phyloP scores from a whole-genome alignment of 306 rosid genomes.

The Pyrus pyrifolia region DNA sequence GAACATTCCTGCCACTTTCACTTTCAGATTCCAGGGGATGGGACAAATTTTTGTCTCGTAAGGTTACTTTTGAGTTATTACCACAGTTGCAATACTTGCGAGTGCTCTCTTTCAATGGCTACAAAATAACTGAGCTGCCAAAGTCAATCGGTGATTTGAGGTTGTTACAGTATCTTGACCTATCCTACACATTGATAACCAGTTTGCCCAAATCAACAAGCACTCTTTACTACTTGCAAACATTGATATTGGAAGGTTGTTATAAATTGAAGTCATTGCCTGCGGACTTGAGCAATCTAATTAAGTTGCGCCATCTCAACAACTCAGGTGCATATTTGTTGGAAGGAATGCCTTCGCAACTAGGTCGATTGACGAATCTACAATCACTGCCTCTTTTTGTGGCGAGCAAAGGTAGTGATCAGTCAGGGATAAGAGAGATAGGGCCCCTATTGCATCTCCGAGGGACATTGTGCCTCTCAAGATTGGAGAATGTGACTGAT shows the following conservation, averaged over 20 bases:
- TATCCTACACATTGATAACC: neutral
- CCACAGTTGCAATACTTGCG: conserved; percentile 4
- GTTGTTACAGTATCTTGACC: conserved; percentile 18
- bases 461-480: neutral
- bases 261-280: neutral
- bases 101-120: conserved; percentile 1
- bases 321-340: accelerated
- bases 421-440: neutral
- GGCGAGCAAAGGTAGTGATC: neutral
- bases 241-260: neutral
- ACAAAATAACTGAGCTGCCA: neutral
- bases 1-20: too few species aligned
- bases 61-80: too few species aligned
- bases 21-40: too few species aligned
- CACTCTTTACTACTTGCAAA: neutral
- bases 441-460: neutral
- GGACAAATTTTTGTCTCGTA: too few species aligned
- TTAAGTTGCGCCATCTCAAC: neutral
- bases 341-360: neutral
- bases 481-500: neutral
- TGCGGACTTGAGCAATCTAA: neutral
- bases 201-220: neutral
- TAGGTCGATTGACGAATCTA: neutral
- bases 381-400: neutral
- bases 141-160: neutral